Percentiles rank a stretch among this genome's conserved stretches.
Conservation (phyloP, 169 alveolate species). For the Theileria orientalis region DNA sequence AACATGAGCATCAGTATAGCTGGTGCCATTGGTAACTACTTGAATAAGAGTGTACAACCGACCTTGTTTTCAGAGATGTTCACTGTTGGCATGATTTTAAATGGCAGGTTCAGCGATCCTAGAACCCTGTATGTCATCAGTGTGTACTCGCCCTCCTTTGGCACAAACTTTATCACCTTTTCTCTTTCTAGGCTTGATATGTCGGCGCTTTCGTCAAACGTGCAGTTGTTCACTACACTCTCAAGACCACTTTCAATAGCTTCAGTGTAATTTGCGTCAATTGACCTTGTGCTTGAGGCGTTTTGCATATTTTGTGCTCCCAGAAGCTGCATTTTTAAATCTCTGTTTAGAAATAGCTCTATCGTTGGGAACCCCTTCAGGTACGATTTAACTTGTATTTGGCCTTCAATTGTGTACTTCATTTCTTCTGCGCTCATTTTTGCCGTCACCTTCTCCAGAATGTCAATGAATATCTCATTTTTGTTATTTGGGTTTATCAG, state of each 20-base stretch:
- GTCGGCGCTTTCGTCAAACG: conserved; percentile 62
- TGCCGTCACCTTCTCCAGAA: conserved; percentile 72
- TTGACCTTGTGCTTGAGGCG: background rate
- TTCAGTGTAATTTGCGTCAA: background rate
- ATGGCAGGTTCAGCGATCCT: conserved; percentile 28
- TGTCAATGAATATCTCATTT: conserved; percentile 69
- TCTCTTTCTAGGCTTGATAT: background rate
- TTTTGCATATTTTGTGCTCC: conserved; percentile 6
- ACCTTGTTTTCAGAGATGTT: conserved; percentile 21
- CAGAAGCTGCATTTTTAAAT: conserved; percentile 39
- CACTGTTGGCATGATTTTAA: conserved; percentile 42
- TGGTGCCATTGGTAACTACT: no score
- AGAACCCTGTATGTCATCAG: conserved; percentile 87
- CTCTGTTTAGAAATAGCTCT: conserved; percentile 85
- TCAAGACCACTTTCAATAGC: no score
- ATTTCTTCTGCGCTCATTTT: conserved; percentile 87
- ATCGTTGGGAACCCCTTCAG: conserved; percentile 86
- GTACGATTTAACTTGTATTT: conserved; percentile 88
- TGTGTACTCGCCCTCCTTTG: conserved; percentile 90
- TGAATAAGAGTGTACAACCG: no score
- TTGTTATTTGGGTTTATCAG: conserved; percentile 53
- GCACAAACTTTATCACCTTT: conserved; percentile 74
- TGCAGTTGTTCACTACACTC: conserved; percentile 9
- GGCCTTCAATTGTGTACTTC: conserved; percentile 90
- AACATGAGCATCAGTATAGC: no score